phyloP scores from a whole-genome alignment of 73 alveolate genomes.

The Chromera velia region DNA sequence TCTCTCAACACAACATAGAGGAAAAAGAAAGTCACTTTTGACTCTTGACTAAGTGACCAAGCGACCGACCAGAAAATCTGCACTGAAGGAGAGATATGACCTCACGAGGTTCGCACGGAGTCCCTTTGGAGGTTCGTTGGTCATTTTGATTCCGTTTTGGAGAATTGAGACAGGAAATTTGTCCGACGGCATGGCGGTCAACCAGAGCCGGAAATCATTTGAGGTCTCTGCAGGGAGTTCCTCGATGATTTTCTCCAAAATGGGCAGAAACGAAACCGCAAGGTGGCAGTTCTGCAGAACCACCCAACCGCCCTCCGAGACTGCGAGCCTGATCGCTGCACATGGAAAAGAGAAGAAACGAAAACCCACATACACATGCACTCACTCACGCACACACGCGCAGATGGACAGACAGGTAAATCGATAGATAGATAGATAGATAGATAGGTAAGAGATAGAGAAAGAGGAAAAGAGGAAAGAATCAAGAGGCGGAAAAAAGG shows the following conservation, averaged over 20 bases:
- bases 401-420: no score
- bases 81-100: constrained; percentile 47
- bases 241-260: constrained; percentile 79
- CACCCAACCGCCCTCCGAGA: constrained; percentile 93
- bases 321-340: constrained; percentile 36
- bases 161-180: constrained; percentile 73
- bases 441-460: no score
- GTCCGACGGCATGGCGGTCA: constrained; percentile 64
- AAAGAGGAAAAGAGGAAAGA: no score
- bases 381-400: no score
- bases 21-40: no score
- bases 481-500: no score
- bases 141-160: constrained; percentile 86
- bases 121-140: constrained; percentile 88
- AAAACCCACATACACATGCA: no score
- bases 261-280: constrained; percentile 95
- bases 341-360: no score
- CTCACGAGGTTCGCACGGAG: constrained; percentile 72
- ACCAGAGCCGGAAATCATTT: constrained; percentile 81
- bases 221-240: constrained; percentile 64
- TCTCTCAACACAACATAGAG: no score
- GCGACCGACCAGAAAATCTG: not conserved
- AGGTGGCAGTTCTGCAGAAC: constrained; percentile 96
- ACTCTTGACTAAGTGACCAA: no score
- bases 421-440: no score